These are phyloP conservation scores for Rosa chinensis DNA, from an alignment of 306 rosid species.

Conservation along the genomic window DNA sequence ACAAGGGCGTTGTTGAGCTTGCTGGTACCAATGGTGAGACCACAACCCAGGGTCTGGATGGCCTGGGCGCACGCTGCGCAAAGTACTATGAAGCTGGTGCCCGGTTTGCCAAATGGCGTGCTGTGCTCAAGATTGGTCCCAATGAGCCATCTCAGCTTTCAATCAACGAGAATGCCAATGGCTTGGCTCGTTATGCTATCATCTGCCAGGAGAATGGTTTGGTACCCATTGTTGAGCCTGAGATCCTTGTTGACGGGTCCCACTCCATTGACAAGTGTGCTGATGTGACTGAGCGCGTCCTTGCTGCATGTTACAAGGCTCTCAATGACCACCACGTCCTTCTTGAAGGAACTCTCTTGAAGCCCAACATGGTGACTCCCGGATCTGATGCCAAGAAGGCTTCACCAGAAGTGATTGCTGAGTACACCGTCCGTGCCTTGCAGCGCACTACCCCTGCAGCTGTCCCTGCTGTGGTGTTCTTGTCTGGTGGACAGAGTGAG, in stretches of 20 bases:
- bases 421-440: conserved; percentile 59
- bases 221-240: conserved; percentile 82
- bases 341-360: conserved; percentile 74
- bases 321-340: conserved; percentile 72
- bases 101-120: conserved; percentile 83
- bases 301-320: conserved; percentile 91
- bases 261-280: conserved; percentile 67
- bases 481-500: conserved; percentile 88
- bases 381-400: conserved; percentile 66
- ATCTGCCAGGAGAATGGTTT: conserved; percentile 81
- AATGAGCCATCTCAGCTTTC: conserved; percentile 73
- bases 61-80: conserved; percentile 57
- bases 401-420: conserved; percentile 59
- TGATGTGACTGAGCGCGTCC: conserved; percentile 68
- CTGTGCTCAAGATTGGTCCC: conserved; percentile 72
- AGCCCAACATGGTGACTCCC: conserved; percentile 89
- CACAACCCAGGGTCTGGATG: conserved; percentile 81
- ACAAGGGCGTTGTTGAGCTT: conserved; percentile 72
- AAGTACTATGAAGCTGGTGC: conserved; percentile 86
- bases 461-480: conserved; percentile 69
- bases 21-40: conserved; percentile 67
- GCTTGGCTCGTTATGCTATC: conserved; percentile 69
- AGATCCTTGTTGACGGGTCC: conserved; percentile 74
- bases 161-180: conserved; percentile 73
- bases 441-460: conserved; percentile 69